A percentile compares a stretch with the other conserved stretches of the same genome.
Evolutionary conservation across 768 basidiomycete species (phyloP).

Genomic region (Lactarius hatsudake): DNA sequence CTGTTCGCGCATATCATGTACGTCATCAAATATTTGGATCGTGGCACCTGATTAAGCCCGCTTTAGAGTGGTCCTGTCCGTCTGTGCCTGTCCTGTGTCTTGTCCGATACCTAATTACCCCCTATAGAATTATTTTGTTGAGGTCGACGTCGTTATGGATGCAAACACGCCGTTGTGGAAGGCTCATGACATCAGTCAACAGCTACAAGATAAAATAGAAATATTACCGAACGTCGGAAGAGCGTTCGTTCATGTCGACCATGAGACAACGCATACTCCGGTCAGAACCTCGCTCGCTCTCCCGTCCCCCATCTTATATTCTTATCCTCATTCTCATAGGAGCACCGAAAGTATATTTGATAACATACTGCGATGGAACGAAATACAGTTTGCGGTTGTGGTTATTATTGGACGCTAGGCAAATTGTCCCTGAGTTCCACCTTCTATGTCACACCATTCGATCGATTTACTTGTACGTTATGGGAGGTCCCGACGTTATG

Average conservation of each 20-base stretch:
- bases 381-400: neutral
- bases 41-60: neutral
- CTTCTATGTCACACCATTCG: neutral
- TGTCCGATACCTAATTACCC: conserved; percentile 8
- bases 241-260: conserved; percentile 94
- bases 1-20: conserved; percentile 89
- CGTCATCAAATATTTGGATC: conserved; percentile 32
- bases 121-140: conserved; percentile 81
- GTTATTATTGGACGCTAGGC: neutral
- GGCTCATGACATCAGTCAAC: conserved; percentile 82
- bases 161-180: conserved; percentile 85
- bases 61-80: conserved; percentile 69
- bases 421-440: neutral
- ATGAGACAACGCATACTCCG: conserved; percentile 81
- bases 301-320: conserved; percentile 6
- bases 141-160: conserved; percentile 92
- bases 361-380: neutral
- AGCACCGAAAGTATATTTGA: conserved; percentile 42
- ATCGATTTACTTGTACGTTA: neutral
- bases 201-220: conserved; percentile 86
- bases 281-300: conserved; percentile 36
- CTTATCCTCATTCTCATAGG: conserved; percentile 32
- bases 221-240: conserved; percentile 85
- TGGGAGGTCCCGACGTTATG: neutral
- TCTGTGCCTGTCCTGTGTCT: conserved; percentile 8